A percentile compares a stretch with the other conserved stretches of the same genome.
Conservation (phyloP, 1,284 basidiomycete species). For the Ustilago lituana region DNA sequence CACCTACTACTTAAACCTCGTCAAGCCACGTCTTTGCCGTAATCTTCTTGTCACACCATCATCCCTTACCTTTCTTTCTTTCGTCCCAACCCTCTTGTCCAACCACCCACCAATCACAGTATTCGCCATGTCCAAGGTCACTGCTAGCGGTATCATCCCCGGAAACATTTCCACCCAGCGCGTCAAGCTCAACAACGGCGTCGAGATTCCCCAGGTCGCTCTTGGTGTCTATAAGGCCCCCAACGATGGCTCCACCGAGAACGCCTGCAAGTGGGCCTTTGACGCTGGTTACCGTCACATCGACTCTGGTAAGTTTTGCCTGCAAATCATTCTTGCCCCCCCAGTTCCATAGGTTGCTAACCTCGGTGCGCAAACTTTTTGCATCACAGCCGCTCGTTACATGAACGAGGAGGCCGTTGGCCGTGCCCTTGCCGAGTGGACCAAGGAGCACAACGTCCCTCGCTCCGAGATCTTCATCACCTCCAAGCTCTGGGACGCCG, state of each 20-base stretch:
- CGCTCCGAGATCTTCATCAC: constrained; percentile 68
- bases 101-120: constrained; percentile 4
- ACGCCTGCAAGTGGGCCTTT: constrained; percentile 66
- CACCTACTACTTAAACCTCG: constrained; percentile 32
- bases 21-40: constrained; percentile 8
- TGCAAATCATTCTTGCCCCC: too few species aligned
- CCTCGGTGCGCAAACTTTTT: too few species aligned
- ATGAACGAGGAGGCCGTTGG: constrained; percentile 67
- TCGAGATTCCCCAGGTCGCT: constrained; percentile 63
- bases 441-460: constrained; percentile 55
- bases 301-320: constrained; percentile 55
- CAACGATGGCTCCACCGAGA: constrained; percentile 65
- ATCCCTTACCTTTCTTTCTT: background rate
- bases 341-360: too few species aligned
- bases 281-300: constrained; percentile 67
- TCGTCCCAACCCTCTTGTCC: background rate
- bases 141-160: constrained; percentile 41
- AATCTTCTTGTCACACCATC: constrained; percentile 24
- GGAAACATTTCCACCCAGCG: constrained; percentile 63
- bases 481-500: constrained; percentile 66
- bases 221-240: constrained; percentile 67
- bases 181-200: constrained; percentile 63
- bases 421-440: constrained; percentile 63
- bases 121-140: constrained; percentile 46
- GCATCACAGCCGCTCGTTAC: constrained; percentile 56